Evolutionary conservation across 2,329 filamentous ascomycete species (phyloP).

Genomic region (Rutstroemia sp.): DNA sequence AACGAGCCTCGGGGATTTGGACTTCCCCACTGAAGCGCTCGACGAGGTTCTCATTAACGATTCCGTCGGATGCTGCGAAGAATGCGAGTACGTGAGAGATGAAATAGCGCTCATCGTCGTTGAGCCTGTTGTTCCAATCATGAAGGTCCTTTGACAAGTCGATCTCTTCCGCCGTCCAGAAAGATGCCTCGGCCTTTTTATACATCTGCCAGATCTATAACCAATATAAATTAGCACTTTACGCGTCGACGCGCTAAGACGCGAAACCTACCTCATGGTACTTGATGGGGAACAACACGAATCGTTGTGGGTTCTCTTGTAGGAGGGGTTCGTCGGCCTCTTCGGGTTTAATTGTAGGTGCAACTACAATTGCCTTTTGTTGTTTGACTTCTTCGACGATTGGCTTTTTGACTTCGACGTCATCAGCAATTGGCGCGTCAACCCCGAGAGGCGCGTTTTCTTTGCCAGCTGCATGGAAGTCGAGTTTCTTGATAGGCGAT

Average conservation of each 20-base stretch:
- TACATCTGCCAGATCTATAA: conserved; percentile 99
- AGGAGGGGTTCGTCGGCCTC: conserved; percentile 86
- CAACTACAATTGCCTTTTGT: conserved; percentile 35
- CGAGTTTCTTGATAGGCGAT: conserved; percentile 83
- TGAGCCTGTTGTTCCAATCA: conserved; percentile 98
- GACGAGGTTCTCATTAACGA: conserved; percentile 98
- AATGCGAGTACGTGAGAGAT: conserved; percentile 97
- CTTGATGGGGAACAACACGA: conserved; percentile 98
- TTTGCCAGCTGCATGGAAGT: conserved; percentile 68
- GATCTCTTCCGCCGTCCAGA: conserved; percentile 99
- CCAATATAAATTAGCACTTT: conserved; percentile 41
- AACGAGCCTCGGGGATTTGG: conserved; percentile 94
- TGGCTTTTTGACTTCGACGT: conserved; percentile 51
- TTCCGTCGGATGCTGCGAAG: conserved; percentile 97
- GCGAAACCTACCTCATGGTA: conserved; percentile 82
- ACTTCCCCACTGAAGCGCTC: conserved; percentile 97
- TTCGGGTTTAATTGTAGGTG: conserved; percentile 52
- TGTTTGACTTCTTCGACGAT: conserved; percentile 44
- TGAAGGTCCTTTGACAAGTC: conserved; percentile 98
- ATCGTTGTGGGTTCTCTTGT: conserved; percentile 90
- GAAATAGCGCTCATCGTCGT: conserved; percentile 96
- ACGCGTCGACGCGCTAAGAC: conserved; percentile 53
- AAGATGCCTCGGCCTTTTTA: conserved; percentile 99
- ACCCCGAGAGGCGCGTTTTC: conserved; percentile 61
- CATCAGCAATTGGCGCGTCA: conserved; percentile 42